A percentile compares a stretch with the other conserved stretches of the same genome.
phyloP scores from a whole-genome alignment of 495 filamentous ascomycete species.

The Penicillium daleae region DNA sequence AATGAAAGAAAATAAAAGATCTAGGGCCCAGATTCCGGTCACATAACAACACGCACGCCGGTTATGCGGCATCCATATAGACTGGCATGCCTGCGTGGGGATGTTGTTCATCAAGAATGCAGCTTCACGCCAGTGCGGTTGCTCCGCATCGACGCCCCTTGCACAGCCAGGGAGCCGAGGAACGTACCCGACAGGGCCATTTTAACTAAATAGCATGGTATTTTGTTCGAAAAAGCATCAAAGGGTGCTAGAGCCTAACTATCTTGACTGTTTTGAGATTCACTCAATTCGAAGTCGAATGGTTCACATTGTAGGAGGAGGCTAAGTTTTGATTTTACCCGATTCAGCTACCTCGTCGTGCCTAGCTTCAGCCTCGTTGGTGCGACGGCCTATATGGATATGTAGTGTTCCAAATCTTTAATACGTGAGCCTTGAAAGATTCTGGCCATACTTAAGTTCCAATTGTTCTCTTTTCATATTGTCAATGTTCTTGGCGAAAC shows the following conservation, averaged over 20 bases:
- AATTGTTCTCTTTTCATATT: too few relatives aligned
- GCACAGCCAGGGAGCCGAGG: not conserved
- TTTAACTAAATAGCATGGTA: not conserved
- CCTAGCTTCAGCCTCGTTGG: too few relatives aligned
- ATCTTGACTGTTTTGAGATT: too few relatives aligned
- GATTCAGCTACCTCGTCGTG: too few relatives aligned
- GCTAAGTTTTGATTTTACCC: constrained; percentile 6
- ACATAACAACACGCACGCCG: constrained; percentile 1
- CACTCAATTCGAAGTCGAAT: too few relatives aligned
- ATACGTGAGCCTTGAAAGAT: too few relatives aligned
- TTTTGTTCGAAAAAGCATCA: not conserved
- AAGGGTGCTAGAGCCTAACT: too few relatives aligned
- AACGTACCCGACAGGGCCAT: not conserved
- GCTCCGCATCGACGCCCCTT: constrained; percentile 19
- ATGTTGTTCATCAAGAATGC: constrained; percentile 14
- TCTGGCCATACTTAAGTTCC: too few relatives aligned
- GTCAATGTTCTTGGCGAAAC: too few relatives aligned
- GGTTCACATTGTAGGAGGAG: too few relatives aligned
- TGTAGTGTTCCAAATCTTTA: too few relatives aligned
- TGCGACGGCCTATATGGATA: too few relatives aligned
- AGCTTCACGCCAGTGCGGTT: constrained; percentile 3
- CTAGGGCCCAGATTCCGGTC: not conserved
- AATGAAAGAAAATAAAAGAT: constrained; percentile 3
- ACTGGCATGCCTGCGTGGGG: constrained; percentile 18
- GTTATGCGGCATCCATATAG: not conserved